These are phyloP conservation scores for Puccinia coronata DNA, from an alignment of 1,284 basidiomycete genomes.

Conservation along the genomic window DNA sequence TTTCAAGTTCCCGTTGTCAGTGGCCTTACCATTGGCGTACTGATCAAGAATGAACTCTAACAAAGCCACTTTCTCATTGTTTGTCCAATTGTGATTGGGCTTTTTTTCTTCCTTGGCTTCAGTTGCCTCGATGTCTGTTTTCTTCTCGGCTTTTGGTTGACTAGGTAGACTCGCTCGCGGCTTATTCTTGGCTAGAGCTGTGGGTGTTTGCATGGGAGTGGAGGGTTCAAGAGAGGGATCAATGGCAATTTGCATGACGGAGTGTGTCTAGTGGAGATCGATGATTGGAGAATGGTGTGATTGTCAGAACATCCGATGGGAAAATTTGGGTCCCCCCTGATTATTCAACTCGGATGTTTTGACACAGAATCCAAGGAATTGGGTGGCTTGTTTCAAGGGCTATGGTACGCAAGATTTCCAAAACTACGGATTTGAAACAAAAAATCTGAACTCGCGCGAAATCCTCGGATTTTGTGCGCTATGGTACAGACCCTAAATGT, in stretches of 20 bases:
- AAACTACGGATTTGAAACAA: not conserved
- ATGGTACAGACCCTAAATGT: no score
- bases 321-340: not conserved
- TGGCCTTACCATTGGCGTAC: not conserved
- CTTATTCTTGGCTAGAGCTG: not conserved
- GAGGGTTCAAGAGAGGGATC: no score
- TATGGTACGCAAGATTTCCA: conserved; percentile 3
- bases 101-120: not conserved
- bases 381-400: not conserved
- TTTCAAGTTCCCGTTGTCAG: conserved; percentile 3
- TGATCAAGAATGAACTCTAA: not conserved
- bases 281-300: no score
- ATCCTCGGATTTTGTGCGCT: not conserved
- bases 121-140: not conserved
- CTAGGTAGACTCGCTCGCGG: not conserved
- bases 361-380: not conserved
- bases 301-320: not conserved
- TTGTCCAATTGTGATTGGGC: conserved; percentile 7
- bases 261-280: not conserved
- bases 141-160: no score
- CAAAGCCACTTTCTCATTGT: not conserved
- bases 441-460: no score
- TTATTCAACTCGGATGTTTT: not conserved
- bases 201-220: no score
- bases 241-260: no score